Conservation (phyloP, 495 filamentous ascomycete species). For the Sporormia fimetaria region DNA sequence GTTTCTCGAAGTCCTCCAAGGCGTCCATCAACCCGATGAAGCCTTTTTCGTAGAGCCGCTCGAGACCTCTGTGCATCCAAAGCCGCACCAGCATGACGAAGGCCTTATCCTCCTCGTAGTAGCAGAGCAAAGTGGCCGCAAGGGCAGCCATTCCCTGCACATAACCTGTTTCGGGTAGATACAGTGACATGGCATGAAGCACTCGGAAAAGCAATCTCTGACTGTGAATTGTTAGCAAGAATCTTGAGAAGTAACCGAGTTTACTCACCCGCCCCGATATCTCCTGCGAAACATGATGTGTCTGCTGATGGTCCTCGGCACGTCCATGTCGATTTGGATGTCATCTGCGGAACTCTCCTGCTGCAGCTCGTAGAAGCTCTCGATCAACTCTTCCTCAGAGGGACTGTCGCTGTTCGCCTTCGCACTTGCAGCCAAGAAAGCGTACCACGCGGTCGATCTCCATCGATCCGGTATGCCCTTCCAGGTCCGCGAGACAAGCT, state of each 20-base stretch:
- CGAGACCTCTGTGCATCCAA: conserved; percentile 80
- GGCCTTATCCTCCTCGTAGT: conserved; percentile 86
- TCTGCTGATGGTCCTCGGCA: conserved; percentile 85
- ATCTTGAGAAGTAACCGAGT: not conserved
- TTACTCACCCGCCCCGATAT: conserved; percentile 50
- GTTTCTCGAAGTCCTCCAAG: conserved; percentile 73
- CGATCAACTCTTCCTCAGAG: conserved; percentile 60
- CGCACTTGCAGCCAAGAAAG: conserved; percentile 81
- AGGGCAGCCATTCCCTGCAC: conserved; percentile 97
- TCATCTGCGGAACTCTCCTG: conserved; percentile 73
- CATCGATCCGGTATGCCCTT: conserved; percentile 97
- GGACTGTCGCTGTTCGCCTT: conserved; percentile 47
- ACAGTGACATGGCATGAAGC: conserved; percentile 79
- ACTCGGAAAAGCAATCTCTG: conserved; percentile 90
- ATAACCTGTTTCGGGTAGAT: conserved; percentile 86
- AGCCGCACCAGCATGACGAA: conserved; percentile 93
- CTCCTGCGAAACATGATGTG: conserved; percentile 96
- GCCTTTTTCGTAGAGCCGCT: conserved; percentile 68
- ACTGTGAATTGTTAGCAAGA: conserved; percentile 41
- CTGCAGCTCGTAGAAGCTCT: conserved; percentile 51
- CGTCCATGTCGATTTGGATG: conserved; percentile 94
- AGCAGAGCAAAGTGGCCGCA: conserved; percentile 86
- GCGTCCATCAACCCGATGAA: conserved; percentile 83
- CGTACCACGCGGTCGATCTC: conserved; percentile 87
- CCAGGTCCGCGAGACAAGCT: conserved; percentile 85